Evolutionary conservation across 352 stramenopile species (phyloP).

Genomic region (Globisporangium takayamanum): DNA sequence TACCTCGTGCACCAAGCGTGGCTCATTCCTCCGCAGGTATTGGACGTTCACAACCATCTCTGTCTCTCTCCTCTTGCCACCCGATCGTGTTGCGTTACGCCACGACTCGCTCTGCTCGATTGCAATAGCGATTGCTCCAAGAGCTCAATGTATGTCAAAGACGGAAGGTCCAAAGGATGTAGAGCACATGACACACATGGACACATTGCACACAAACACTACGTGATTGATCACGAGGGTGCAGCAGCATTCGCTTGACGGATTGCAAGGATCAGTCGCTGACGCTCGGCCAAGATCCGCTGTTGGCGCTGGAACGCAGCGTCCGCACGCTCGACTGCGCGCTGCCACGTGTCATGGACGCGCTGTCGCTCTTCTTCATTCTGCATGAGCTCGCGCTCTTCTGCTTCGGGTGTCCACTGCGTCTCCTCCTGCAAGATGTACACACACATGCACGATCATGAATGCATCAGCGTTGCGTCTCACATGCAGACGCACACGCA

Average conservation of each 20-base stretch:
- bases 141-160: too few species aligned
- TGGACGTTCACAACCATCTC: too few species aligned
- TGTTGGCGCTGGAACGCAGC: constrained; percentile 39
- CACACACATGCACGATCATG: not conserved
- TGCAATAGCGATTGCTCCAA: too few species aligned
- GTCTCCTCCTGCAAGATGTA: constrained; percentile 24
- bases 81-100: too few species aligned
- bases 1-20: too few species aligned
- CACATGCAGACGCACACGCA: not conserved
- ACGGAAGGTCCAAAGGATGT: too few species aligned
- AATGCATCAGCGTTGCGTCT: not conserved
- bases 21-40: too few species aligned
- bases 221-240: too few species aligned
- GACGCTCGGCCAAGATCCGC: constrained; percentile 41
- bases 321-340: constrained; percentile 28
- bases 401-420: constrained; percentile 32
- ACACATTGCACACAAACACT: too few species aligned
- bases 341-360: constrained; percentile 47
- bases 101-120: too few species aligned
- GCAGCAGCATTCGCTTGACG: constrained; percentile 25
- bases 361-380: constrained; percentile 54
- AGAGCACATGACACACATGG: too few species aligned
- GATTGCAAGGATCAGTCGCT: constrained; percentile 42
- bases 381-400: constrained; percentile 44
- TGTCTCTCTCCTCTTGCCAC: too few species aligned